A percentile compares a stretch with the other conserved stretches of the same genome.
Evolutionary conservation across 2,329 filamentous ascomycete species (phyloP).

Genomic region (Furcasterigmium furcatum): DNA sequence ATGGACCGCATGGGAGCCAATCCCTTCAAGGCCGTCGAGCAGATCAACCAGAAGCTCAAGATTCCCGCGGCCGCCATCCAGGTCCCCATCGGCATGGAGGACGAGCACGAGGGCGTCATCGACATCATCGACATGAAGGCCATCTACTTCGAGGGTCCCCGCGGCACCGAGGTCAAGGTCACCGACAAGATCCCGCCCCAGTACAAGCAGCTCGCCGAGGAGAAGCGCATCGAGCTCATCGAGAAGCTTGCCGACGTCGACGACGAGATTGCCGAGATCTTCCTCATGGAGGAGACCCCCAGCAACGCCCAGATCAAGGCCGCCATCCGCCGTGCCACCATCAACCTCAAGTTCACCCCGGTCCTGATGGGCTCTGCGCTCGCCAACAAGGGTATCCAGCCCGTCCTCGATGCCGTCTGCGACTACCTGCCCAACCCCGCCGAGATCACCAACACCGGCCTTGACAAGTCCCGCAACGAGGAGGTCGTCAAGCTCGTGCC

Average conservation of each 20-base stretch:
- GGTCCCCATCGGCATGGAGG: constrained; percentile 89
- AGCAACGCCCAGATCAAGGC: constrained; percentile 81
- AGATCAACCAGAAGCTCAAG: constrained; percentile 95
- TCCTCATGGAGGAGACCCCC: constrained; percentile 82
- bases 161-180: constrained; percentile 73
- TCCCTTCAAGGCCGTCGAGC: constrained; percentile 94
- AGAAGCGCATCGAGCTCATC: constrained; percentile 82
- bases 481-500: constrained; percentile 82
- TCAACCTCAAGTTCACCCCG: constrained; percentile 83
- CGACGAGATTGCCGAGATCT: constrained; percentile 94
- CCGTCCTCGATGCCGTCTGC: constrained; percentile 93
- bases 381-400: constrained; percentile 91
- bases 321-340: constrained; percentile 89
- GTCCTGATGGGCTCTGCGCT: constrained; percentile 96
- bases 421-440: constrained; percentile 93
- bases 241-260: constrained; percentile 97
- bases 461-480: constrained; percentile 79
- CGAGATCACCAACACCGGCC: constrained; percentile 83
- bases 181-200: constrained; percentile 82
- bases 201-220: constrained; percentile 69
- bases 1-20: constrained; percentile 99
- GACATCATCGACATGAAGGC: constrained; percentile 91
- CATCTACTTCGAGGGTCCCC: constrained; percentile 84
- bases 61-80: constrained; percentile 91
- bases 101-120: constrained; percentile 88